Conservation (phyloP, 2,329 filamentous ascomycete genomes). For the Pseudogymnoascus sp. region DNA sequence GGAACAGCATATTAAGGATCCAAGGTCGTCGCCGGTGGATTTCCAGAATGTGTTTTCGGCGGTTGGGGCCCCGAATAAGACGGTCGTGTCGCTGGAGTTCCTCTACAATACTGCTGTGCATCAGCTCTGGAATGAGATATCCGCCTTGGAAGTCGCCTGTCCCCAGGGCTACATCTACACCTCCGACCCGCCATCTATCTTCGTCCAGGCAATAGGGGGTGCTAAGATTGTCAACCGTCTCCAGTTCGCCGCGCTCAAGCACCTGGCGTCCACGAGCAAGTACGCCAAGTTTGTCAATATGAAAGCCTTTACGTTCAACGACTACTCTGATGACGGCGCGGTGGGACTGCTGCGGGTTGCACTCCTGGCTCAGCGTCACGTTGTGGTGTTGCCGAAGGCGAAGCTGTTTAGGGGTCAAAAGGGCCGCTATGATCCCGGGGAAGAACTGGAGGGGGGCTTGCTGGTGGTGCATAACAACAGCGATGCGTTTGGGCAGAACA, state of each 20-base stretch:
- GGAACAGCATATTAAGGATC: constrained; percentile 3
- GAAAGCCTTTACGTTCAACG: constrained; percentile 20
- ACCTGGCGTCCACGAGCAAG: constrained; percentile 9
- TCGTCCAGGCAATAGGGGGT: constrained; percentile 17
- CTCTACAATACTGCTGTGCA: constrained; percentile 21
- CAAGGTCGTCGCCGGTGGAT: neutral
- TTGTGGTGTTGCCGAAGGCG: constrained; percentile 14
- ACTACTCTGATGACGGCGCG: constrained; percentile 17
- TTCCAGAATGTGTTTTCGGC: neutral
- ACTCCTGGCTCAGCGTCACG: constrained; percentile 14
- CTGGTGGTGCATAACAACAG: constrained; percentile 25
- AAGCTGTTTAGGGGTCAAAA: constrained; percentile 16
- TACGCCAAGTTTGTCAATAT: constrained; percentile 19
- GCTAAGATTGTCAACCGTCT: constrained; percentile 18
- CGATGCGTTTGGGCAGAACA: constrained; percentile 26
- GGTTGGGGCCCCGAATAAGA: neutral
- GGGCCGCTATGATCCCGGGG: constrained; percentile 12
- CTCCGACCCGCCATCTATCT: constrained; percentile 22
- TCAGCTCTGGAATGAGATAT: constrained; percentile 20
- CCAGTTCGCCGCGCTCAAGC: constrained; percentile 17
- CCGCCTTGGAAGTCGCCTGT: constrained; percentile 20
- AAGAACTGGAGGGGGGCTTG: constrained; percentile 13
- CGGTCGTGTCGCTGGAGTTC: constrained; percentile 19
- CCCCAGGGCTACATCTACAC: constrained; percentile 23
- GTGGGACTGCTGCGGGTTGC: constrained; percentile 13